phyloP scores from a whole-genome alignment of 805 yeast species.

The Cyberlindnera xylosilytica region DNA sequence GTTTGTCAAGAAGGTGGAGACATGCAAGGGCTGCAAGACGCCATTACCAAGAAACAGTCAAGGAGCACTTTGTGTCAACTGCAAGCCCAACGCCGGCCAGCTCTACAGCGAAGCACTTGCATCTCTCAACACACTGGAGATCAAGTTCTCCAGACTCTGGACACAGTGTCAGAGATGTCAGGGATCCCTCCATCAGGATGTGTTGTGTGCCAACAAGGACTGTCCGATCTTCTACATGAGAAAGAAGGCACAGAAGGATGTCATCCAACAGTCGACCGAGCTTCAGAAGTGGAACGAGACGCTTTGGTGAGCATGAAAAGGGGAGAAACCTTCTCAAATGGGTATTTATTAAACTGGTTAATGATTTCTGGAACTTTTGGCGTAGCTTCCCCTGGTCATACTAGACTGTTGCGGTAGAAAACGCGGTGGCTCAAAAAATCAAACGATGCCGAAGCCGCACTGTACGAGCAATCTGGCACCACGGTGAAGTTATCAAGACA shows the following conservation, averaged over 20 bases:
- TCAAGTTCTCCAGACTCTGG: slow-evolving; percentile 86
- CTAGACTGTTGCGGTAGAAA: too few relatives aligned
- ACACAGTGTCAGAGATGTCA: slow-evolving; percentile 98
- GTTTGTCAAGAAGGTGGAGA: slow-evolving; percentile 84
- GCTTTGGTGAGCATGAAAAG: slow-evolving; percentile 22
- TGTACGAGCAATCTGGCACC: not conserved
- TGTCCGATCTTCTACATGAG: slow-evolving; percentile 98
- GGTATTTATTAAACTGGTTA: not conserved
- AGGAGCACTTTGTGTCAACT: slow-evolving; percentile 79
- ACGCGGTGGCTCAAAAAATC: too few relatives aligned
- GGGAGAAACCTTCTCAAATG: too few relatives aligned
- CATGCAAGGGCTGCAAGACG: slow-evolving; percentile 84
- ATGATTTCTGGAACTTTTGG: too few relatives aligned
- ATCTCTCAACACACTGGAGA: slow-evolving; percentile 75
- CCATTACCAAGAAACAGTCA: slow-evolving; percentile 59
- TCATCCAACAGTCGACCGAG: slow-evolving; percentile 36
- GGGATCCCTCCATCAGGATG: slow-evolving; percentile 94
- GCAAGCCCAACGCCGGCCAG: slow-evolving; percentile 69
- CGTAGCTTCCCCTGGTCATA: too few relatives aligned
- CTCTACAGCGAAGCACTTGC: slow-evolving; percentile 79
- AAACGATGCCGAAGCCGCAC: not conserved
- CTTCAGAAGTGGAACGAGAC: slow-evolving; percentile 39
- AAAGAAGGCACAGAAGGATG: slow-evolving; percentile 45
- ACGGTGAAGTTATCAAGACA: too few relatives aligned
- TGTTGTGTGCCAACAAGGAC: slow-evolving; percentile 89